Evolutionary conservation across 495 filamentous ascomycete genomes (phyloP), one percentile per base, ranked within the genome.

Genomic region (Trichoderma reesei): DNA sequence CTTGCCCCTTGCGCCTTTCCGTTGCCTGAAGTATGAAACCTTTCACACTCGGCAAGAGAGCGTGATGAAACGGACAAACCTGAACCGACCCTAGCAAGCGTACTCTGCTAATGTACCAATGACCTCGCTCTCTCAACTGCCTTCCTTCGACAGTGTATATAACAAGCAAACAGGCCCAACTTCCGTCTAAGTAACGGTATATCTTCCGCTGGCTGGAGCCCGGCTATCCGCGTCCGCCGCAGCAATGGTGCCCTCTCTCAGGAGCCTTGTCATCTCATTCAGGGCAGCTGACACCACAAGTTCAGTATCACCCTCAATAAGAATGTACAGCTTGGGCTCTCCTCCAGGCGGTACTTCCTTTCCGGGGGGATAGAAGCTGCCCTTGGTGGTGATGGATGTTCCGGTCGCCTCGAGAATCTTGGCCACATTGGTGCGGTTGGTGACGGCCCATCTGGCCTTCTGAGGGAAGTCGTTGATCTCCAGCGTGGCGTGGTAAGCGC

Each of bases 401-500:
- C 92, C 94, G 1, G 91, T 96, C 6, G 90, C 84, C 72, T 99
- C 94, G 62, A 99, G 83, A 63, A 99, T 96, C 79, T 97, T 97
- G 66, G 94, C 94, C 64, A 99, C 94, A 69, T 99, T 99, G 5
- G 95, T 99, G 51, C 94, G 86, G 72, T 99, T 99, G 60, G 94
- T 99, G 74, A 99, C 94, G 26, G 91, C 93, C 94, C 94, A 99
- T 64, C 94, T 86, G 67, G 95, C 94, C 85, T 98, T 97, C 74
- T 98, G 94, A 36, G 94, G 95, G 75, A 97, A 98, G 76, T 98
- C 94, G 73, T 99, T 99, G 82, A 99, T 98, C 73, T 98, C 95
- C 68, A 99, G 78, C 4, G 92, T 98, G 36, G 94, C 91, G 73
- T 99, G 94, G 84, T 94, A 99, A 13, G 91, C 91, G 37, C 94